Base-by-base conservation (phyloP, 225 moss, liverwort and hornwort genomes). In the Physcomitrellopsis africana region DNA sequence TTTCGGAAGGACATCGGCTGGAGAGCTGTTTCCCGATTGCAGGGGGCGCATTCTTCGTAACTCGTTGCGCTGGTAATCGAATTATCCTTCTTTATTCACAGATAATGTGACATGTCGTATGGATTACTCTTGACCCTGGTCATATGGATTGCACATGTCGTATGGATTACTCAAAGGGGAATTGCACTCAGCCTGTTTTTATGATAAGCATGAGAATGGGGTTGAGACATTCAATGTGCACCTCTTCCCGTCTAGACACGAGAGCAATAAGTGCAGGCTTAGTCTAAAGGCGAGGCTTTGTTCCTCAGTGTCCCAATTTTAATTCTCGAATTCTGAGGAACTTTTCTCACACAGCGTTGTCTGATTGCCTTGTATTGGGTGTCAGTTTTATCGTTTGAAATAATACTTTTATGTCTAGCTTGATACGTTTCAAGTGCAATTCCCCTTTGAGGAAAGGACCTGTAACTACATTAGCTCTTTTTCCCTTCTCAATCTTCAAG, bases 1-100 rank as follows among this genome's bases (percentile, higher is more conserved):
- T 92, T 84, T 77, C 72, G 96, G 73, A 76, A 87, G 9, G 93
- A 96, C 79, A 92, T 96, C 51, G 96, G 96, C 57, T 96, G 94
- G 96, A 86, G 92, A 75, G 96, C 94, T 58, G 82, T 92, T 29
- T 84, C 90, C 54, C 87, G 87, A 5, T 79, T 85, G 78, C 82
- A 72, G 69, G 66, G 85, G 77, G 67, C 64, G 51, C 57, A 65
- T 64, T 63, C 55, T 59, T 72, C 20, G 0, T 83, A 74, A 41
- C 44, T 18, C 17, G n/a, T 29, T 19, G 14, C 52, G 11, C 14
- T 22, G 29, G 18, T 60, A 63, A 41, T 12, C n/a, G 42, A 20
- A 16, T 22, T 57, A 44, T 66, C 43, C 52, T 51, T 43, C 15
- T 12, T 47, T 20, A 52, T 43, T 60, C 41, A 23, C 41, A 47